Base-by-base conservation (phyloP, 257 asterid genomes). In the Solanum tarapatanum region DNA sequence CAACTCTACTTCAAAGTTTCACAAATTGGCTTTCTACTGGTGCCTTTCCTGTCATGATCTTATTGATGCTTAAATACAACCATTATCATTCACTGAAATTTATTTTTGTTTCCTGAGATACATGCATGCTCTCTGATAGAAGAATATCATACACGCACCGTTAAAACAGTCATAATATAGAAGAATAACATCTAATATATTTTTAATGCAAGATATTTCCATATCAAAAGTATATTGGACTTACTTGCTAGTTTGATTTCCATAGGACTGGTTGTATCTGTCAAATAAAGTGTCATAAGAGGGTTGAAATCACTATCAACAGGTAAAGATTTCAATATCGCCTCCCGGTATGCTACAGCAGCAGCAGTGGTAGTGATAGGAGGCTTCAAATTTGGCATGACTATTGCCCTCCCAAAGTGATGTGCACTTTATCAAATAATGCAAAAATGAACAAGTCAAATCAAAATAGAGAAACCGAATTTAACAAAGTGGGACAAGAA, bases 381-480 rank as follows among this genome's bases (percentile, higher is more conserved):
- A 88, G 98, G 99, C 87, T 92, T 95, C 90, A 94, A 88, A 90
- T 97, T 95, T 72, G 99, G 99, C 99, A 97, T 95, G 84, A 97
- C 89, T 88, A 97, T 94, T 89, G 99, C 99, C 92, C 99, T 95
- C 86, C 95, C 94, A 89, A 95, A 95, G 89, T 94, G 92, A 39
- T 91, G 87, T 43, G 98, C 93, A 90, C 99, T 95, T 86, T 41
- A 90, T 24, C 72, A 82, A 82, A 82, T 30, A 48, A 82, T 17
- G 43, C 85, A 48, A 32, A 58, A 88, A 87, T 30, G 17, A 77
- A 83, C 28, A 72, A 26, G 24, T 35, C 37, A 45, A 79, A 88
- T 32, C 48, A 39, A 69, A 69, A 60, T 43, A 87, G 60, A 58
- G 19, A 62, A 75, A 83, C 28, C 72, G 30, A 70, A 33, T 45